Base-by-base conservation (phyloP, 139 green algal genomes). In the Nannochloris sp. region DNA sequence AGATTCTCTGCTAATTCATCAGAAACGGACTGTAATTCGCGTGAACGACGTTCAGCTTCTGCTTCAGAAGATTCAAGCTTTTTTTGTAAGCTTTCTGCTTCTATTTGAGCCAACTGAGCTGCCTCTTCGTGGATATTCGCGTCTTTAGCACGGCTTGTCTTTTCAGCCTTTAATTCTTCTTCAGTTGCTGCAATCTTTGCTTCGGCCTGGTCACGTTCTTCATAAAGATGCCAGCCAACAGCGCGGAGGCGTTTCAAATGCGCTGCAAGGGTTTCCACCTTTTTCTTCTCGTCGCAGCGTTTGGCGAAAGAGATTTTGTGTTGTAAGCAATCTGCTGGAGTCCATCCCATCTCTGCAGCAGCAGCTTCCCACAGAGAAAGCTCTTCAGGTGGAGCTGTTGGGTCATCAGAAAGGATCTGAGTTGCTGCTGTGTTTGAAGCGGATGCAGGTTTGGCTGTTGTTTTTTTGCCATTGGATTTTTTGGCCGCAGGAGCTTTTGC, bases 241-340 rank as follows among this genome's bases (percentile, higher is more conserved):
- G 77, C 64, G 4, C 77, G 64, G 37, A 83, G 63, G 23, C 64
- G 54, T 37, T 73, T 79, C 39, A 83, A 64, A 35, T 83, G 77
- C 47, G 55, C 24, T 10, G 32, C 60, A 54, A 83, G 42, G 15
- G 70, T 45, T 15, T 79, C 76, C 35, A 69, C 45, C 32, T 80
- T 80, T 8, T 54, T 44, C 48, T 72, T 77, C 14, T 62, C 65
- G 10, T 78, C 76, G 19, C 72, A 51, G 13, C 67, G 64, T 61
- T 83, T 85, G 23, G 62, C 56, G 54, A 83, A 78, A 10, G 57
- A 54, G 19, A 83, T 34, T 64, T 77, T 80, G 57, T 83, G 74
- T n/a, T 27, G 29, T 46, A 83, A 69, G 47, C 72, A 78, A 30
- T 79, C 68, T 24, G 14, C 34, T 13, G n/a, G 14, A 8, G 12